phyloP scores from a whole-genome alignment of 305 asterid species.

The Vinca major region DNA sequence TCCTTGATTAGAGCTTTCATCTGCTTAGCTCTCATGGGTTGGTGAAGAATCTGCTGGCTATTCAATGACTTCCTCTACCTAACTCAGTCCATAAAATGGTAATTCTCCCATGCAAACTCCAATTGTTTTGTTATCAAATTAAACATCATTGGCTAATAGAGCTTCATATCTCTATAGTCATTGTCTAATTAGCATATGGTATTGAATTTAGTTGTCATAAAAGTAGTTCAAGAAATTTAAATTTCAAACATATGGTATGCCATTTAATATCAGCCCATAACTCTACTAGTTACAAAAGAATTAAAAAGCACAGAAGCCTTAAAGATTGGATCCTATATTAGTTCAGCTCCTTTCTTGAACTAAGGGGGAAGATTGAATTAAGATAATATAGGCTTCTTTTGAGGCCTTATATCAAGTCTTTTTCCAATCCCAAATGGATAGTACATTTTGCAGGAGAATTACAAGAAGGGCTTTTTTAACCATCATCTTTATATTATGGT shows the following conservation, averaged over 20 bases:
- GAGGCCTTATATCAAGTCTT: neutral
- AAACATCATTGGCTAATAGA: neutral
- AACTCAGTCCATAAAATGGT: conserved; percentile 17
- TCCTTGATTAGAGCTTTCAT: neutral
- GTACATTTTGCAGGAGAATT: conserved; percentile 2
- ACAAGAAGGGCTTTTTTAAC: conserved; percentile 12
- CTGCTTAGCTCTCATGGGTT: conserved; percentile 8
- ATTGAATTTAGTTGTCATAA: neutral
- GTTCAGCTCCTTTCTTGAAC: neutral
- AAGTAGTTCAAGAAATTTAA: neutral
- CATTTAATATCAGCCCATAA: neutral
- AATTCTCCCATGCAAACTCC: conserved; percentile 2
- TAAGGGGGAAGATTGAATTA: neutral
- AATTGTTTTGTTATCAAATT: neutral
- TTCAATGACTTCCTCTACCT: conserved; percentile 24
- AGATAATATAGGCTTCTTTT: neutral
- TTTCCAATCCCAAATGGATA: conserved; percentile 25
- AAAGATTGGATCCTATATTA: neutral
- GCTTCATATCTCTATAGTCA: neutral
- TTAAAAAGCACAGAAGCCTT: neutral
- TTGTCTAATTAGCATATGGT: neutral
- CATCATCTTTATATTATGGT: conserved; percentile 9
- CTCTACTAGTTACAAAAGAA: neutral
- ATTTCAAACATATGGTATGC: neutral
- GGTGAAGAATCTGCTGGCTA: conserved; percentile 20